Conservation (phyloP, 2,329 filamentous ascomycete species). For the Clonostachys rhizophaga region DNA sequence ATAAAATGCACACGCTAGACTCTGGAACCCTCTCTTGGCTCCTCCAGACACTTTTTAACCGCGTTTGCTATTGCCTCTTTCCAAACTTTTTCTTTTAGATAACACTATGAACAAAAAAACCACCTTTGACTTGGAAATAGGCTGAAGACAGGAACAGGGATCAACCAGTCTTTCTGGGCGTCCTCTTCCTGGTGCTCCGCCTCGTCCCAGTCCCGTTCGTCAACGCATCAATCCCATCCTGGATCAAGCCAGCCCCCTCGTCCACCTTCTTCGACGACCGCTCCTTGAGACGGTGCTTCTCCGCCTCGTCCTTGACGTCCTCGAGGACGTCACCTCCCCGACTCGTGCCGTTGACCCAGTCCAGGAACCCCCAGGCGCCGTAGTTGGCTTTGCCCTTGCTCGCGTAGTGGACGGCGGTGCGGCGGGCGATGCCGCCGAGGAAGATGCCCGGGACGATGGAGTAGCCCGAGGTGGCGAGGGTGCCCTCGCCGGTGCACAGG, state of each 20-base stretch:
- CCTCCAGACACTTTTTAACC: too few relatives aligned
- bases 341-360: slow-evolving; percentile 56
- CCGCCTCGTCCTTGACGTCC: slow-evolving; percentile 49
- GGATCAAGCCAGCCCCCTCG: slow-evolving; percentile 22
- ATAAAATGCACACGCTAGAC: too few relatives aligned
- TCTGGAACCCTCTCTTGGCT: too few relatives aligned
- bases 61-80: too few relatives aligned
- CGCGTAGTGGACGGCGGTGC: slow-evolving; percentile 47
- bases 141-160: neutral
- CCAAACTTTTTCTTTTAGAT: too few relatives aligned
- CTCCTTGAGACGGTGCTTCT: slow-evolving; percentile 48
- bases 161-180: slow-evolving; percentile 6
- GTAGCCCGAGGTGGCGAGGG: slow-evolving; percentile 65
- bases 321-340: slow-evolving; percentile 46
- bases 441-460: slow-evolving; percentile 49
- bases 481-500: slow-evolving; percentile 62
- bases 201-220: slow-evolving; percentile 14
- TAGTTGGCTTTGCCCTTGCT: slow-evolving; percentile 53
- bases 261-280: slow-evolving; percentile 23
- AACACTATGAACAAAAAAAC: too few relatives aligned
- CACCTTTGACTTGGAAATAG: neutral
- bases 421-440: slow-evolving; percentile 43
- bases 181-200: slow-evolving; percentile 16
- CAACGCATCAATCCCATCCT: slow-evolving; percentile 22
- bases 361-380: slow-evolving; percentile 56